phyloP scores from a whole-genome alignment of 2,329 filamentous ascomycete species.

The Neurospora sp. region DNA sequence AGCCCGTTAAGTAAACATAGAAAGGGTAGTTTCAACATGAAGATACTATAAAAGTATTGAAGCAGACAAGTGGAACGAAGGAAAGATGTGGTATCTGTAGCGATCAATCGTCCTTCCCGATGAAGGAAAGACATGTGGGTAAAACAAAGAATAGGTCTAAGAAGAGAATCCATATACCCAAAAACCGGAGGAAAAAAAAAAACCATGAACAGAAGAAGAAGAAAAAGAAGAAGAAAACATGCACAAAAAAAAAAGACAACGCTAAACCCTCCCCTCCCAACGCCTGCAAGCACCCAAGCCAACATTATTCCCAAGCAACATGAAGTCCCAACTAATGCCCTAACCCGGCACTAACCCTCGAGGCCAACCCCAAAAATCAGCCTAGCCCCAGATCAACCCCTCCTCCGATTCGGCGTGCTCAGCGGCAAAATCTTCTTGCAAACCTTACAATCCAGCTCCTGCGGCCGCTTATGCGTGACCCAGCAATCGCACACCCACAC shows the following conservation, averaged over 20 bases:
- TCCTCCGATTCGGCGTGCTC: background rate
- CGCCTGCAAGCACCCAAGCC: background rate
- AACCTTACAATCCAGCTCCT: background rate
- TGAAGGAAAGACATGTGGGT: background rate
- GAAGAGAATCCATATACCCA: background rate
- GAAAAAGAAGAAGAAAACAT: background rate
- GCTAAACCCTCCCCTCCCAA: background rate
- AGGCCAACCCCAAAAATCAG: background rate
- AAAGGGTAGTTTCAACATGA: background rate
- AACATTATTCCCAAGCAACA: background rate
- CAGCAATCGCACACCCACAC: slow-evolving; percentile 14
- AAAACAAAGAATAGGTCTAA: background rate
- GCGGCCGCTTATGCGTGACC: slow-evolving; percentile 3
- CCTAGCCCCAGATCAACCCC: background rate
- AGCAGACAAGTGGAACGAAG: background rate
- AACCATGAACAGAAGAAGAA: background rate
- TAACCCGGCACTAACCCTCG: background rate
- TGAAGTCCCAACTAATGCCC: background rate
- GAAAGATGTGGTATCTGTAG: background rate
- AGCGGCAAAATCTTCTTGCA: background rate
- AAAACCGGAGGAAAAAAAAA: background rate
- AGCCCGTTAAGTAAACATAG: background rate
- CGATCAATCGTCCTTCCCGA: background rate
- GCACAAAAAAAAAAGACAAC: background rate
- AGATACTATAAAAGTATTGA: background rate